phyloP scores from a whole-genome alignment of 148 eudicot genomes.

The Cornus controversa region DNA sequence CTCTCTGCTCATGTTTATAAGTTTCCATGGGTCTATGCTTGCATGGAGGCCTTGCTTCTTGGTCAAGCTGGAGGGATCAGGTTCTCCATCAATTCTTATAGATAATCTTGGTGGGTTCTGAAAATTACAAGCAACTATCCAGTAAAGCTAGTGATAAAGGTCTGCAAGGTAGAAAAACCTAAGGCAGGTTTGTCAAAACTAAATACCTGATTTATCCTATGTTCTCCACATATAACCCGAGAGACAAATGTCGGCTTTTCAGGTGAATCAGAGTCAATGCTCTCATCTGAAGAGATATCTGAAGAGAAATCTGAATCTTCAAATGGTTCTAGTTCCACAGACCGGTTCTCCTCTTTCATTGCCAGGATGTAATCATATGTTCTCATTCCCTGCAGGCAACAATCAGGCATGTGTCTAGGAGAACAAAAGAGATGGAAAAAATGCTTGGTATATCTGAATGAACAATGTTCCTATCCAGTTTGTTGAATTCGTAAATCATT shows the following conservation, averaged over 20 bases:
- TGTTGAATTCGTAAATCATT: background rate
- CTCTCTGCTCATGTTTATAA: conserved; percentile 70
- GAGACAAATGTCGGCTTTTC: conserved; percentile 45
- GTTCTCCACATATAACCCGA: conserved; percentile 48
- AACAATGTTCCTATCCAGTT: no score
- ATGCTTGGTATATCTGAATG: background rate
- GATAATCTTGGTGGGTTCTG: conserved; percentile 58
- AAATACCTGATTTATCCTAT: conserved; percentile 37
- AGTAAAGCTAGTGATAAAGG: background rate
- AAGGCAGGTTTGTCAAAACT: background rate
- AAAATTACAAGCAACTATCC: conserved; percentile 8
- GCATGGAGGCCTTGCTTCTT: conserved; percentile 68
- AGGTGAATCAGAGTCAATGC: conserved; percentile 56
- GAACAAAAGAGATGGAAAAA: background rate
- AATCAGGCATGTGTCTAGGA: background rate
- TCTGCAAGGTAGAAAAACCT: background rate
- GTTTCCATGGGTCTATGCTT: conserved; percentile 87
- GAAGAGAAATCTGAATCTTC: conserved; percentile 79
- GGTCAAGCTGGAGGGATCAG: conserved; percentile 30
- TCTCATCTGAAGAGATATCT: conserved; percentile 79
- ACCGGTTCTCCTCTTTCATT: conserved; percentile 70
- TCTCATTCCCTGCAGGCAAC: conserved; percentile 72
- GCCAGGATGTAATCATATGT: conserved; percentile 95
- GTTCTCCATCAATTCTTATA: conserved; percentile 65
- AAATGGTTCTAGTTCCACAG: conserved; percentile 46